Evolutionary conservation across 352 stramenopile species (phyloP), one percentile per base, ranked within the genome.

Genomic region (Thalassiosira livingstoniorum): DNA sequence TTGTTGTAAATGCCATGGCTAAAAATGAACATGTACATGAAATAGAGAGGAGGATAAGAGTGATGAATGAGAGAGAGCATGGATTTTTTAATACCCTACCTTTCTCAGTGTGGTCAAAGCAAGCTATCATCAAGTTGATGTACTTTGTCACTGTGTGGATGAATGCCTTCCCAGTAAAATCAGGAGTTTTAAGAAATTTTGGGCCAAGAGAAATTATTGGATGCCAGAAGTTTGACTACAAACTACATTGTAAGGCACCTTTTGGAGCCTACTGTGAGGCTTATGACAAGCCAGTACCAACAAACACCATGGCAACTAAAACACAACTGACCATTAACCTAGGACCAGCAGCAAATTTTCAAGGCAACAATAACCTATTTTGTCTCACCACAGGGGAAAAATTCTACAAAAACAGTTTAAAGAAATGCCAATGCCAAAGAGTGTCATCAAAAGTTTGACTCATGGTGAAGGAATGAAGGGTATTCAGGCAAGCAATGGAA

Each of bases 1-100:
- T 65, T 5, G 39, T 23, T 4, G 23, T 65, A 10, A 75, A 75
- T 29, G 64, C 66, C 1, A 75, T 51, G 4, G 47, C 47, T n/a
- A 51, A 29, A 10, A 72, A 51, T 27, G 70, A 78, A 47, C 70
- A 78, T 25, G 70, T 71, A 13, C 15, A 23, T 31, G 70, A 70
- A 2, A 72, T 78, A 37, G 57, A 78, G 54, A 57, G 37, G n/a
- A 23, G 5, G 3, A 81, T 68, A 25, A 27, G 73, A 2, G 39
- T 42, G 18, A 27, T 71, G 15, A 78, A 78, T 39, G 70, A 78
- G 32, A 57, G 58, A 32, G 42, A 21, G 2, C 35, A 42, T 27
- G 47, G 43, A 2, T n/a, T 75, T 34, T 31, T 54, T 18, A 75
- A 64, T 34, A 58, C 35, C 2, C 55, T 77, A 18, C 55, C 68